phyloP scores from a whole-genome alignment of 768 basidiomycete species.

The Clavulina sp. region DNA sequence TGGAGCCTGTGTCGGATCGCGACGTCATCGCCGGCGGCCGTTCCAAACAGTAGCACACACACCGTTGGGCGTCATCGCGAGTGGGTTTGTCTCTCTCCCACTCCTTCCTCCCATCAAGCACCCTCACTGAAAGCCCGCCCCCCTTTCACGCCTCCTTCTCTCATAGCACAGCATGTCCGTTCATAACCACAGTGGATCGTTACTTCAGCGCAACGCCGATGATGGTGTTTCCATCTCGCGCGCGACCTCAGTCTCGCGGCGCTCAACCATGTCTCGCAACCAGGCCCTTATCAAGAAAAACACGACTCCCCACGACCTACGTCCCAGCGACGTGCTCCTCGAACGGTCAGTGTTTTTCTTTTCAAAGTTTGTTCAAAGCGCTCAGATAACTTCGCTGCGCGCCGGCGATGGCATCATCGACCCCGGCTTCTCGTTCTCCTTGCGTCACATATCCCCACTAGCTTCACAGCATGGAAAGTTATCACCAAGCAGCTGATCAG shows the following conservation, averaged over 20 bases:
- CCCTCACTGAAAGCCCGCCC: too few species aligned
- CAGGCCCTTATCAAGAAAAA: constrained; percentile 92
- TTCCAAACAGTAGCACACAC: too few species aligned
- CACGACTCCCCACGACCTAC: constrained; percentile 73
- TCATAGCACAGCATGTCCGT: not conserved
- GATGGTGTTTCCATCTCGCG: constrained; percentile 27
- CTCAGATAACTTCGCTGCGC: too few species aligned
- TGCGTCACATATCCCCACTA: not conserved
- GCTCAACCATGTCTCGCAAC: constrained; percentile 55
- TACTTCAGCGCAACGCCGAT: not conserved
- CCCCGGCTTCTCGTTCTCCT: not conserved
- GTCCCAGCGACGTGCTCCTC: constrained; percentile 89
- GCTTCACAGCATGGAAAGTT: constrained; percentile 85
- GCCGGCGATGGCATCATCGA: too few species aligned
- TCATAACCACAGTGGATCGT: not conserved
- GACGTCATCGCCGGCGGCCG: too few species aligned
- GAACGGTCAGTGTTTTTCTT: constrained; percentile 32
- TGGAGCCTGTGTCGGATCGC: too few species aligned
- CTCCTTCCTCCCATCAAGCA: too few species aligned
- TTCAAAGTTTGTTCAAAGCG: too few species aligned
- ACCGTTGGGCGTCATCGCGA: too few species aligned
- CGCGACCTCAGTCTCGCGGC: constrained; percentile 52
- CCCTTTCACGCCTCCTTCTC: not conserved
- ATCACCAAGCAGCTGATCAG: constrained; percentile 88
- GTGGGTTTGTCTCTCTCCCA: too few species aligned